Evolutionary conservation across 768 basidiomycete genomes (phyloP).

Genomic region (Pulveroboletus frians): DNA sequence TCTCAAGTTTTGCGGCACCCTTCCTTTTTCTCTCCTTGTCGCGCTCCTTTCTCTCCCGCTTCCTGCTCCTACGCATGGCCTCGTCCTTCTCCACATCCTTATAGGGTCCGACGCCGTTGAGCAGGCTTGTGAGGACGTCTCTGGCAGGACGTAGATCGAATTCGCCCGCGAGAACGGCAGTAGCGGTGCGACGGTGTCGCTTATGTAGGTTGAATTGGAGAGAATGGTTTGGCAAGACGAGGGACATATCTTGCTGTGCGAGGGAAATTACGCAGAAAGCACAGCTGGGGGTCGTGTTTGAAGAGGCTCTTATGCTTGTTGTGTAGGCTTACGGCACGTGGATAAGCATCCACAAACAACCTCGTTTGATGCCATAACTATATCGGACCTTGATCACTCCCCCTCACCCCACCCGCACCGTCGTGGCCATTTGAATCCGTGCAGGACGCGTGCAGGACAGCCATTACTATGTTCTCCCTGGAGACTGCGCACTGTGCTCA

Average conservation of each 20-base stretch:
- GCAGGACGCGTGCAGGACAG: background rate
- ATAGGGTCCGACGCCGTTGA: slow-evolving; percentile 71
- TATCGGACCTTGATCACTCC: slow-evolving; percentile 21
- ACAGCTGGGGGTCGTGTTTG: slow-evolving; percentile 32
- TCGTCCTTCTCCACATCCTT: slow-evolving; percentile 59
- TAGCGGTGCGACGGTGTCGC: slow-evolving; percentile 57
- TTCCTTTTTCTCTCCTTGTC: slow-evolving; percentile 46
- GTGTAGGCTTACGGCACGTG: slow-evolving; percentile 33
- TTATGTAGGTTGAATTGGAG: slow-evolving; percentile 25
- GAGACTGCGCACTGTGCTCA: background rate
- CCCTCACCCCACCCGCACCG: background rate
- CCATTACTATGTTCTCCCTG: background rate
- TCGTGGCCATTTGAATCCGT: background rate
- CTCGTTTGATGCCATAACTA: slow-evolving; percentile 30
- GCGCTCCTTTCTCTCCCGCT: slow-evolving; percentile 43
- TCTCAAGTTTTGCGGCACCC: slow-evolving; percentile 34
- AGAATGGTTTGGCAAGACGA: slow-evolving; percentile 13
- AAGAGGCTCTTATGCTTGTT: slow-evolving; percentile 32
- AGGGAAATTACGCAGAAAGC: slow-evolving; percentile 18
- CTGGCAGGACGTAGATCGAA: slow-evolving; percentile 64
- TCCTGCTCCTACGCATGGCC: slow-evolving; percentile 49
- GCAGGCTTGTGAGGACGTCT: slow-evolving; percentile 73
- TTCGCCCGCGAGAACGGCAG: slow-evolving; percentile 67
- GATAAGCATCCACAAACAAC: slow-evolving; percentile 35
- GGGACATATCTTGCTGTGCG: slow-evolving; percentile 17